These are phyloP conservation scores for Syzygium oleosum DNA, from an alignment of 345 rosid species.

Conservation along the genomic window DNA sequence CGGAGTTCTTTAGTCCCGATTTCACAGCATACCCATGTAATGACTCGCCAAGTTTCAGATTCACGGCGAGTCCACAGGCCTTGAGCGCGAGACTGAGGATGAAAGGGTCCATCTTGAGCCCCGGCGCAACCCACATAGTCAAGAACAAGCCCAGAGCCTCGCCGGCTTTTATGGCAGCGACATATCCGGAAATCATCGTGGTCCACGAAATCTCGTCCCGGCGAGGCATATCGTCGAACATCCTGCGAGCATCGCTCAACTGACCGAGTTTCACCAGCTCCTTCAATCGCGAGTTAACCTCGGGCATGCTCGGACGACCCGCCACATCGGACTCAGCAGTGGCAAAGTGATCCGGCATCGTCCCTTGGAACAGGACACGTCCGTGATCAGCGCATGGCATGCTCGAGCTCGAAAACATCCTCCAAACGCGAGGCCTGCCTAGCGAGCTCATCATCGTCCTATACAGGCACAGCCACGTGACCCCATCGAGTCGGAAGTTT, in stretches of 20 bases:
- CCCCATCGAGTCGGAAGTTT: background rate
- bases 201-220: conserved; percentile 82
- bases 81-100: conserved; percentile 64
- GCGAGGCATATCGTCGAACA: conserved; percentile 64
- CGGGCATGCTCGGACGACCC: background rate
- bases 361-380: background rate
- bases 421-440: background rate
- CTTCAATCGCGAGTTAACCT: conserved; percentile 28
- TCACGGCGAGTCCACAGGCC: conserved; percentile 48
- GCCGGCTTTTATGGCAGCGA: conserved; percentile 22
- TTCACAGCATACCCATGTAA: conserved; percentile 61
- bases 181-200: conserved; percentile 58
- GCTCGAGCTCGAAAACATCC: background rate
- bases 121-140: conserved; percentile 50
- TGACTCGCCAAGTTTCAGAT: conserved; percentile 43
- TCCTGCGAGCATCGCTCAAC: conserved; percentile 42
- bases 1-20: conserved; percentile 42
- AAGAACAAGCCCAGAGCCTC: conserved; percentile 67
- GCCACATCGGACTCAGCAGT: background rate
- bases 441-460: background rate
- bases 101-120: conserved; percentile 46
- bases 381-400: background rate
- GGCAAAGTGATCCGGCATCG: background rate
- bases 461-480: background rate
- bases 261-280: conserved; percentile 19